Conservation (phyloP, 192 early-diverging fungal species). For the Endogone sp. region DNA sequence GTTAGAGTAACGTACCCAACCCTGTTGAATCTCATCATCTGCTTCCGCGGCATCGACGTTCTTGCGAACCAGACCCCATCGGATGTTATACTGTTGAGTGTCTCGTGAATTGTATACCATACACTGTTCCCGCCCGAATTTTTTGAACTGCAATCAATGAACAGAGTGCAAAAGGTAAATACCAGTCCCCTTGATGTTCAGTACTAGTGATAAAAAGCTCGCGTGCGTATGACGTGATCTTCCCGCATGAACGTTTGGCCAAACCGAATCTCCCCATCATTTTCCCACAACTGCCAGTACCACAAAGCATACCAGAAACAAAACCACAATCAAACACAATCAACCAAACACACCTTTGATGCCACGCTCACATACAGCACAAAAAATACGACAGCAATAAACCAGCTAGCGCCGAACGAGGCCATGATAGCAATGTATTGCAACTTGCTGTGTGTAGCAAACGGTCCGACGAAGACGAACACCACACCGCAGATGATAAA, state of each 20-base stretch:
- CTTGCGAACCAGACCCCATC: not conserved
- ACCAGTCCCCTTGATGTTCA: too few species aligned
- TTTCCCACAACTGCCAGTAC: too few species aligned
- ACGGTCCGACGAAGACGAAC: not conserved
- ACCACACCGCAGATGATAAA: not conserved
- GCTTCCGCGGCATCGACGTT: not conserved
- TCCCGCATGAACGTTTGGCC: too few species aligned
- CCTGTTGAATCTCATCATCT: not conserved
- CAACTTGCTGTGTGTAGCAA: not conserved
- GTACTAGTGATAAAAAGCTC: too few species aligned
- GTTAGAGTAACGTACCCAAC: not conserved
- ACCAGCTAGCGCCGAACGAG: not conserved
- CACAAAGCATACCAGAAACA: too few species aligned
- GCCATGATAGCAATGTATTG: not conserved
- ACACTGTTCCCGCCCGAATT: not conserved
- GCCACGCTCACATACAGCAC: not conserved
- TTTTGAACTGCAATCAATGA: not conserved
- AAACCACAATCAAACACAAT: too few species aligned
- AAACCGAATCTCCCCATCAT: too few species aligned
- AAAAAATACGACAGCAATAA: not conserved
- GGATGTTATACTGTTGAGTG: not conserved
- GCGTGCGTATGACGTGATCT: too few species aligned
- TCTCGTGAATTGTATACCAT: not conserved
- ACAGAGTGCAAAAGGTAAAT: not conserved
- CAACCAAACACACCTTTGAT: not conserved